phyloP scores from a whole-genome alignment of 1,284 basidiomycete genomes.

The Ustilago xerochloae region DNA sequence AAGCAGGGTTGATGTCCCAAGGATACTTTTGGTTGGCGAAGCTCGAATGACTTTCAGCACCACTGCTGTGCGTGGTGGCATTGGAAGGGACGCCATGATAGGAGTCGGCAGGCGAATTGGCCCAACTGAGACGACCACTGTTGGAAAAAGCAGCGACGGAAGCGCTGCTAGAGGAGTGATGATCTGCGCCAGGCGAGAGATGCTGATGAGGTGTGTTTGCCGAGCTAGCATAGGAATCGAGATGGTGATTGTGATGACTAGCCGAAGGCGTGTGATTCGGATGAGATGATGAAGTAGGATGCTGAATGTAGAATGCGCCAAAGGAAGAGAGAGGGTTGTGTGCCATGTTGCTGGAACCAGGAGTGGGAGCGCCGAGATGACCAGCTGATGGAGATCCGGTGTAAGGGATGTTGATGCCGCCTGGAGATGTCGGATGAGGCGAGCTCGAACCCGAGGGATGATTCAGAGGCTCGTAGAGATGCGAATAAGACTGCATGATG shows the following conservation, averaged over 20 bases:
- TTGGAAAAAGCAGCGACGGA: slow-evolving; percentile 48
- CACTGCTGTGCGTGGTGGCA: slow-evolving; percentile 49
- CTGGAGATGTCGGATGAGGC: slow-evolving; percentile 40
- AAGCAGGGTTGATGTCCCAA: slow-evolving; percentile 36
- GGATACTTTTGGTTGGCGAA: slow-evolving; percentile 36
- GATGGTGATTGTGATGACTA: slow-evolving; percentile 19
- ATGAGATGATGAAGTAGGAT: slow-evolving; percentile 27
- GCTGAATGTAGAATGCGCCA: slow-evolving; percentile 51
- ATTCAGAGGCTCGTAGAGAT: slow-evolving; percentile 40
- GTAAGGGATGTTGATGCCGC: slow-evolving; percentile 46
- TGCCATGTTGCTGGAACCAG: slow-evolving; percentile 19
- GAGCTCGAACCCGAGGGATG: slow-evolving; percentile 30
- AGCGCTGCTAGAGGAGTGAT: slow-evolving; percentile 44
- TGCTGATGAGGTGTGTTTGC: slow-evolving; percentile 46
- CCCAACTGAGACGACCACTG: slow-evolving; percentile 49
- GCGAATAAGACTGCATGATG: slow-evolving; percentile 44
- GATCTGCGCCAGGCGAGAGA: slow-evolving; percentile 41
- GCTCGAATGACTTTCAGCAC: slow-evolving; percentile 42
- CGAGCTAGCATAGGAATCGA: slow-evolving; percentile 43
- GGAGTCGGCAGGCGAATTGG: slow-evolving; percentile 46
- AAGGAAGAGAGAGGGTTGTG: slow-evolving; percentile 38
- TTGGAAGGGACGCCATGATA: slow-evolving; percentile 47
- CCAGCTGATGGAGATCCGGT: slow-evolving; percentile 32
- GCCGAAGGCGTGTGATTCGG: slow-evolving; percentile 5
- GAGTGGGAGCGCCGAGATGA: slow-evolving; percentile 18